Conservation (phyloP, 1,284 basidiomycete species). For the Gomphus bonarii region DNA sequence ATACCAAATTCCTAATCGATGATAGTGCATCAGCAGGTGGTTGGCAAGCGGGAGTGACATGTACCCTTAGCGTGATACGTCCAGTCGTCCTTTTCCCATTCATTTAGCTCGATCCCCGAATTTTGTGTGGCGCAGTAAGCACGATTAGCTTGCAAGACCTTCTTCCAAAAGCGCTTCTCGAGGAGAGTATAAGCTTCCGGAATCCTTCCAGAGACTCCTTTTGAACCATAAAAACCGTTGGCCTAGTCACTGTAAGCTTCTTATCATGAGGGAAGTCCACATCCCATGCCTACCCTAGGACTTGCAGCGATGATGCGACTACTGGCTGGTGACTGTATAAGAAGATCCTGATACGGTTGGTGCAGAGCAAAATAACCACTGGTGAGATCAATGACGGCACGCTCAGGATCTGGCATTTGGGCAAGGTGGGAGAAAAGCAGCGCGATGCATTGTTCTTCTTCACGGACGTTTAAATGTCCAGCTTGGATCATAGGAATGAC, state of each 20-base stretch:
- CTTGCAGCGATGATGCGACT: conserved; percentile 79
- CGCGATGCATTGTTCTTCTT: conserved; percentile 64
- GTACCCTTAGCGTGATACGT: conserved; percentile 98
- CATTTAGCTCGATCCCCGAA: conserved; percentile 58
- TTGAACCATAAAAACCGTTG: conserved; percentile 91
- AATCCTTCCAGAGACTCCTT: conserved; percentile 83
- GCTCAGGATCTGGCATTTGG: conserved; percentile 7
- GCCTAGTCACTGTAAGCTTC: conserved; percentile 43
- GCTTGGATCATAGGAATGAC: conserved; percentile 80
- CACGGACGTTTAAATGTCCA: conserved; percentile 71
- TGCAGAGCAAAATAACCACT: conserved; percentile 94
- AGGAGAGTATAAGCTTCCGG: conserved; percentile 92
- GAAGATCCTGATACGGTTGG: conserved; percentile 66
- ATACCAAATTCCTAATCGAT: conserved; percentile 71
- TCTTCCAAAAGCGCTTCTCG: conserved; percentile 76
- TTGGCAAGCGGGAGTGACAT: not conserved
- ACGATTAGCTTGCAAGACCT: conserved; percentile 43
- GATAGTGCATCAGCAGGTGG: conserved; percentile 12
- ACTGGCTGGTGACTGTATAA: conserved; percentile 52
- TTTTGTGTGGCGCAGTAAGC: conserved; percentile 28
- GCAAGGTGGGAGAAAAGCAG: conserved; percentile 43
- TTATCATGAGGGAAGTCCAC: no score
- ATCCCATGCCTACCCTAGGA: conserved; percentile 51
- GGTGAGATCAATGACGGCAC: conserved; percentile 64
- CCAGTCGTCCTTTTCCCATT: conserved; percentile 91